Percentiles rank a stretch among this genome's conserved stretches.
Evolutionary conservation across 805 yeast species (phyloP).

Genomic region (Monosporozyma solicola): DNA sequence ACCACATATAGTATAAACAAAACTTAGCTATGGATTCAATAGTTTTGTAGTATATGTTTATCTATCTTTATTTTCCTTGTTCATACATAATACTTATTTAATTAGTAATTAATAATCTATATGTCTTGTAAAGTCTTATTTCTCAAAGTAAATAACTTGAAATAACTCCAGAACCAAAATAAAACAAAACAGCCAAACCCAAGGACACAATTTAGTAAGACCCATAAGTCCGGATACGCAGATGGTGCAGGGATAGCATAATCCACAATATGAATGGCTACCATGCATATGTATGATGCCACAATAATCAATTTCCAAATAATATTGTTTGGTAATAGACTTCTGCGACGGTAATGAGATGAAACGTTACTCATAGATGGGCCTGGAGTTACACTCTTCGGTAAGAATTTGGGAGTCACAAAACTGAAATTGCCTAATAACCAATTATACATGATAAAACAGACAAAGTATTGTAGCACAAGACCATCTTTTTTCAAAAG

Average conservation of each 20-base stretch:
- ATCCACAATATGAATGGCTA: constrained; percentile 48
- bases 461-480: constrained; percentile 57
- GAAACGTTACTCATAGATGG: constrained; percentile 33
- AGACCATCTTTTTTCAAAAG: constrained; percentile 68
- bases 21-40: too few species aligned
- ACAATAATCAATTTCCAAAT: constrained; percentile 45
- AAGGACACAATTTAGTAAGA: constrained; percentile 59
- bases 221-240: constrained; percentile 77
- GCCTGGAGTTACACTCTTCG: constrained; percentile 36
- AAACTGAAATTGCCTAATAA: constrained; percentile 56
- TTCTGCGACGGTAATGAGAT: constrained; percentile 30
- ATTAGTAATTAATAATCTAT: constrained; percentile 2
- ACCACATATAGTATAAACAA: too few species aligned
- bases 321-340: constrained; percentile 40
- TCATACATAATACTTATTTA: not conserved
- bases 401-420: constrained; percentile 38
- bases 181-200: constrained; percentile 67
- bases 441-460: constrained; percentile 67
- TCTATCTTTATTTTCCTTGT: not conserved
- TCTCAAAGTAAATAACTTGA: constrained; percentile 36
- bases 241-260: constrained; percentile 42
- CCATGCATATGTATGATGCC: constrained; percentile 44
- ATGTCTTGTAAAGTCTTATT: constrained; percentile 21
- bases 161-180: constrained; percentile 79
- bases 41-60: too few species aligned